Evolutionary conservation across 1,284 basidiomycete species (phyloP).

Genomic region (Boletus sp.): DNA sequence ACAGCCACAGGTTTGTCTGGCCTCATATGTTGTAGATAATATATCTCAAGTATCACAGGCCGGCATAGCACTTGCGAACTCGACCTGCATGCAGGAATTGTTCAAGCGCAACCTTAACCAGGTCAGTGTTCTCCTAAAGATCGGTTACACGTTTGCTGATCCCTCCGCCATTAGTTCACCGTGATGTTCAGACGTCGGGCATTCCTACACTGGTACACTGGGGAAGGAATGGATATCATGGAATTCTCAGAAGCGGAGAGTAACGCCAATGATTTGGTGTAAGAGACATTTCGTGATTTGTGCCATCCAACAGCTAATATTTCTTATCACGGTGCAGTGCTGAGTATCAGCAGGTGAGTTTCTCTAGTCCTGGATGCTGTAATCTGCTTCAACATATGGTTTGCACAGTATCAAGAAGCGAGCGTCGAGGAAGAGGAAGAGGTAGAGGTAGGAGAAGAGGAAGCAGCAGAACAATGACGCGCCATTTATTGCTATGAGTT

Average conservation of each 20-base stretch:
- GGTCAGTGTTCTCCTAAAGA: conserved; percentile 30
- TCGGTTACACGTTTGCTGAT: conserved; percentile 14
- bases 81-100: conserved; percentile 85
- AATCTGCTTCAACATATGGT: not conserved
- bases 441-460: conserved; percentile 11
- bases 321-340: conserved; percentile 16
- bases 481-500: not conserved
- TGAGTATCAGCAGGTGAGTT: conserved; percentile 31
- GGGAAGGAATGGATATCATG: conserved; percentile 89
- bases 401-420: conserved; percentile 30
- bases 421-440: conserved; percentile 24
- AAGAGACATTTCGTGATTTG: conserved; percentile 31
- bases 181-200: conserved; percentile 82
- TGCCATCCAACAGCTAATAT: conserved; percentile 4
- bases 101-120: conserved; percentile 79
- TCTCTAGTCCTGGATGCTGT: not conserved
- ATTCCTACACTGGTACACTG: conserved; percentile 90
- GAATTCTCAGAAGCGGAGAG: conserved; percentile 91
- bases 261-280: conserved; percentile 80
- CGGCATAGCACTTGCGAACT: conserved; percentile 79
- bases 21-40: not conserved
- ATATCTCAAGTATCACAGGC: conserved; percentile 39
- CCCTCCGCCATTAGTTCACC: conserved; percentile 51
- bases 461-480: conserved; percentile 23
- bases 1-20: conserved; percentile 53